Evolutionary conservation across 352 stramenopile species (phyloP).

Genomic region (Pseudoperonospora humuli): DNA sequence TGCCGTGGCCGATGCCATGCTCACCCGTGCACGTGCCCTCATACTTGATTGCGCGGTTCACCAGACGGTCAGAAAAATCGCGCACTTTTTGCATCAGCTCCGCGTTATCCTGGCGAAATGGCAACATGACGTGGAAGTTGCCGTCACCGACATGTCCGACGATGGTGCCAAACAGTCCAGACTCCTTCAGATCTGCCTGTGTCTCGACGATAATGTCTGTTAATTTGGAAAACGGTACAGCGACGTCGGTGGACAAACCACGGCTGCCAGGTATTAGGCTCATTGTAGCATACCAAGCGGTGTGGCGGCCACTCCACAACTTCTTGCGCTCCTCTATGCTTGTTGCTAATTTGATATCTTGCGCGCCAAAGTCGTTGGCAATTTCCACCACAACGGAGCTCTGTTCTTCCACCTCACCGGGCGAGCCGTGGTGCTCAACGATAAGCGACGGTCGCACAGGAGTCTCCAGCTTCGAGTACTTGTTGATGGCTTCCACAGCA

Average conservation of each 20-base stretch:
- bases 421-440: conserved; percentile 89
- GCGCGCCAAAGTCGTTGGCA: conserved; percentile 74
- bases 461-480: conserved; percentile 78
- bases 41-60: conserved; percentile 75
- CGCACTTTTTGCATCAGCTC: conserved; percentile 83
- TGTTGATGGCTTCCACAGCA: conserved; percentile 75
- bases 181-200: conserved; percentile 84
- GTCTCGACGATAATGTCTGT: conserved; percentile 91
- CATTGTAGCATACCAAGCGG: conserved; percentile 82
- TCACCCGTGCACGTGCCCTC: conserved; percentile 98
- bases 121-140: conserved; percentile 98
- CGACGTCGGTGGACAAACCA: conserved; percentile 93
- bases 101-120: conserved; percentile 80
- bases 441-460: conserved; percentile 87
- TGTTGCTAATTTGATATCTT: conserved; percentile 74
- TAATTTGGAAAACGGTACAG: conserved; percentile 92
- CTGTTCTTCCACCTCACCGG: conserved; percentile 83
- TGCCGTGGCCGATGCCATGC: conserved; percentile 94
- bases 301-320: conserved; percentile 76
- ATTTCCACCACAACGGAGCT: conserved; percentile 80
- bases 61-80: conserved; percentile 81
- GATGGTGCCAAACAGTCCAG: conserved; percentile 87
- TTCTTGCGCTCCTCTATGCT: conserved; percentile 70
- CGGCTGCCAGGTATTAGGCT: conserved; percentile 74
- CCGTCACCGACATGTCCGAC: conserved; percentile 92